A percentile compares a stretch with the other conserved stretches of the same genome.
phyloP scores from a whole-genome alignment of 75 land plant genomes.

The Picea sitchensis region DNA sequence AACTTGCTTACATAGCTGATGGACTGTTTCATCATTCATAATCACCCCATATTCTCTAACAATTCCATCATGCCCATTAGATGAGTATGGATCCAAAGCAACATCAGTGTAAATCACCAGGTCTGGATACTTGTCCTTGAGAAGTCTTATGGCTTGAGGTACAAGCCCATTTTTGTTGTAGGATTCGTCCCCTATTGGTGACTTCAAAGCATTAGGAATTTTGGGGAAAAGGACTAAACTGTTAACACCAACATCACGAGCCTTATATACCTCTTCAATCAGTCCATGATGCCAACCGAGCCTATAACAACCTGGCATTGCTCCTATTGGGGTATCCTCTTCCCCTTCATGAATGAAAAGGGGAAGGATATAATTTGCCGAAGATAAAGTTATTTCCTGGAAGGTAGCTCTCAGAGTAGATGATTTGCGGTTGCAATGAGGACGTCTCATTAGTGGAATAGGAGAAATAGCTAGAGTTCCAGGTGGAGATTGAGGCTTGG shows the following conservation, averaged over 20 bases:
- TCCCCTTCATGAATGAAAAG: not conserved
- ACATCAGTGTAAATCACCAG: constrained; percentile 57
- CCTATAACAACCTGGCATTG: constrained; percentile 98
- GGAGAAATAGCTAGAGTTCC: constrained; percentile 71
- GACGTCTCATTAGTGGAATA: constrained; percentile 7
- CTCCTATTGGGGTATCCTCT: constrained; percentile 51
- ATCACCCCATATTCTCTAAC: constrained; percentile 87
- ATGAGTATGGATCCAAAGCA: constrained; percentile 95
- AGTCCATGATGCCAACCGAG: constrained; percentile 99
- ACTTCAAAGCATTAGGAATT: too few species aligned
- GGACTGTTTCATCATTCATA: too few species aligned
- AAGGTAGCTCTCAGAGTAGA: too few species aligned
- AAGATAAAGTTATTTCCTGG: constrained; percentile 26
- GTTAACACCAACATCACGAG: constrained; percentile 96
- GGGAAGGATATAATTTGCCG: constrained; percentile 90
- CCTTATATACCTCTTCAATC: constrained; percentile 92
- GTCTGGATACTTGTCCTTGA: too few species aligned
- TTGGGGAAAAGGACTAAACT: constrained; percentile 44
- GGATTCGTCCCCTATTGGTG: constrained; percentile 86
- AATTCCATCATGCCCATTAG: constrained; percentile 99
- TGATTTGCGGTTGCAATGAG: too few species aligned
- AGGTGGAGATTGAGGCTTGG: constrained; percentile 53
- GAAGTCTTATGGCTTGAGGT: too few species aligned
- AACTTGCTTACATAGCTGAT: too few species aligned
- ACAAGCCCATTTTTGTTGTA: constrained; percentile 65